phyloP scores from a whole-genome alignment of 371 early-diverging fungal genomes.

The Mucor circinelloides region DNA sequence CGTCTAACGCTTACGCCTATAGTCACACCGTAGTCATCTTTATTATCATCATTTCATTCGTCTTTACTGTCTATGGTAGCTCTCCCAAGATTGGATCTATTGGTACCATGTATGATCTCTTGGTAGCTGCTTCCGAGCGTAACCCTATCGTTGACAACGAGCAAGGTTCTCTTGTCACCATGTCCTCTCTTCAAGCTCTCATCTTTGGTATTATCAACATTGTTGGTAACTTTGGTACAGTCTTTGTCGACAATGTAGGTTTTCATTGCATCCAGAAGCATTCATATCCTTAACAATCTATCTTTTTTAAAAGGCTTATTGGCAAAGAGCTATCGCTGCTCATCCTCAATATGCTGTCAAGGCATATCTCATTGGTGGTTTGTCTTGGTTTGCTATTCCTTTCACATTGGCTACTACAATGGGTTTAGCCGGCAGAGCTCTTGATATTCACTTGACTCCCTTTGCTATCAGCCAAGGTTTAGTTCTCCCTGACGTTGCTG shows the following conservation, averaged over 20 bases:
- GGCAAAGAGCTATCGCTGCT: slow-evolving; percentile 74
- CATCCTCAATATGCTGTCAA: slow-evolving; percentile 68
- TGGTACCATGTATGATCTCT: slow-evolving; percentile 65
- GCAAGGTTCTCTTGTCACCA: slow-evolving; percentile 68
- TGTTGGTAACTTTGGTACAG: slow-evolving; percentile 76
- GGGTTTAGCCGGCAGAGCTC: slow-evolving; percentile 67
- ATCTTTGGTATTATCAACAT: slow-evolving; percentile 73
- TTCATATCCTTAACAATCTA: neutral
- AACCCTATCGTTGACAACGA: slow-evolving; percentile 63
- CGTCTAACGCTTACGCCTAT: neutral
- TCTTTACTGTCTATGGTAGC: slow-evolving; percentile 66
- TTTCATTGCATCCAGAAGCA: too few relatives aligned
- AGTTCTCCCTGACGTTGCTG: slow-evolving; percentile 67
- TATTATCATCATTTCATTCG: slow-evolving; percentile 66
- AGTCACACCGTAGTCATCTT: slow-evolving; percentile 69
- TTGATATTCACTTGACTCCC: slow-evolving; percentile 53
- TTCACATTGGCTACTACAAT: slow-evolving; percentile 72
- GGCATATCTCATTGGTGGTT: slow-evolving; percentile 70
- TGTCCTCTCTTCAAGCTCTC: slow-evolving; percentile 63
- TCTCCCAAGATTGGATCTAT: slow-evolving; percentile 66
- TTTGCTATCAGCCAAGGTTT: slow-evolving; percentile 64
- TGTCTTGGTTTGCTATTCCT: slow-evolving; percentile 75
- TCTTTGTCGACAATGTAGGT: slow-evolving; percentile 68
- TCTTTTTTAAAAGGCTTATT: slow-evolving; percentile 52
- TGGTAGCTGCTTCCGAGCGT: slow-evolving; percentile 44